Evolutionary conservation across 2,329 filamentous ascomycete genomes (phyloP).

Genomic region (Fusarium decemcellulare): DNA sequence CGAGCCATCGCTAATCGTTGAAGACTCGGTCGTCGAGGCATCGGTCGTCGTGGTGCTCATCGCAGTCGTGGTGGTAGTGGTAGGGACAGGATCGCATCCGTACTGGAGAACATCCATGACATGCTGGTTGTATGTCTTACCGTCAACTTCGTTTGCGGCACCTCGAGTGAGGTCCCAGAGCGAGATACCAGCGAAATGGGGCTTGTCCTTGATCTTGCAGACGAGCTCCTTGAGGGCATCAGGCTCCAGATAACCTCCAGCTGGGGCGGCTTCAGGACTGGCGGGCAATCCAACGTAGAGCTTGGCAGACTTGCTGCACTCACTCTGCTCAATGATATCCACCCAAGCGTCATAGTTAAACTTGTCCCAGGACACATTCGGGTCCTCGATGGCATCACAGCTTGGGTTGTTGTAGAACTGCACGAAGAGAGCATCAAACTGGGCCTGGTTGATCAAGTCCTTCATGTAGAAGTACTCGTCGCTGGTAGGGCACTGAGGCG

Average conservation of each 20-base stretch:
- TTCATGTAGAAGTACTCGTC: slow-evolving; percentile 50
- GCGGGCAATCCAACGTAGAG: slow-evolving; percentile 62
- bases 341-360: slow-evolving; percentile 63
- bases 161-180: slow-evolving; percentile 61
- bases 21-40: not conserved
- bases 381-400: slow-evolving; percentile 53
- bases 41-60: slow-evolving; percentile 4
- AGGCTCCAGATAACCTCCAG: slow-evolving; percentile 54
- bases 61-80: slow-evolving; percentile 34
- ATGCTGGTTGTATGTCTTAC: slow-evolving; percentile 55
- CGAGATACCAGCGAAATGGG: slow-evolving; percentile 61
- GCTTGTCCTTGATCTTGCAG: slow-evolving; percentile 54
- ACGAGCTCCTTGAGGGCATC: slow-evolving; percentile 54
- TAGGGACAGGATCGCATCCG: slow-evolving; percentile 51
- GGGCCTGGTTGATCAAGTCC: slow-evolving; percentile 55
- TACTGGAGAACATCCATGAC: slow-evolving; percentile 55
- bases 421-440: slow-evolving; percentile 61
- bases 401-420: slow-evolving; percentile 65
- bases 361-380: slow-evolving; percentile 45
- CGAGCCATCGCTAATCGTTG: slow-evolving; percentile 13
- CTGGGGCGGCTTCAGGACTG: slow-evolving; percentile 42
- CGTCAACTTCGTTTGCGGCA: slow-evolving; percentile 47
- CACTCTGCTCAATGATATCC: slow-evolving; percentile 49
- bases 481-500: slow-evolving; percentile 60
- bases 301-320: slow-evolving; percentile 58